phyloP scores from a whole-genome alignment of 805 yeast species.

The Sugiyamaella floridensis region DNA sequence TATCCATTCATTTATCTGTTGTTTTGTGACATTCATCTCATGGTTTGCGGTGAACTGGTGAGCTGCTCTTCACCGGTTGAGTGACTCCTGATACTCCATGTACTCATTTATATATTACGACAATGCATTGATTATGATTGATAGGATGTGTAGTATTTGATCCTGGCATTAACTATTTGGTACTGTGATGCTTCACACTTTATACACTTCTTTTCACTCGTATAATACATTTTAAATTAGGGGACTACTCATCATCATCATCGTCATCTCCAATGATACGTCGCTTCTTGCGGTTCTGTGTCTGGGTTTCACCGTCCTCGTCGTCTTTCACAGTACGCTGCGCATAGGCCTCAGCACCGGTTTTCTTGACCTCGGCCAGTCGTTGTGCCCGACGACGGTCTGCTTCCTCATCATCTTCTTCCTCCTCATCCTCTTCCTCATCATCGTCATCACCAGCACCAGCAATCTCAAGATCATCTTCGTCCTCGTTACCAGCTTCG shows the following conservation, averaged over 20 bases:
- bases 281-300: constrained; percentile 19
- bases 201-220: background rate
- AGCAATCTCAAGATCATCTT: constrained; percentile 25
- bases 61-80: no score
- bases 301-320: constrained; percentile 7
- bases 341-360: constrained; percentile 23
- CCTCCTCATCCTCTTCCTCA: constrained; percentile 26
- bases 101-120: background rate
- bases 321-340: constrained; percentile 2
- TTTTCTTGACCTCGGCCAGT: constrained; percentile 25
- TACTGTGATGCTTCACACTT: no score
- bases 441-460: constrained; percentile 28
- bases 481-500: constrained; percentile 22
- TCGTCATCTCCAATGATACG: constrained; percentile 27
- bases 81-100: no score
- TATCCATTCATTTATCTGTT: no score
- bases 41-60: no score
- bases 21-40: no score
- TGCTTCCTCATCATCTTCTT: constrained; percentile 28
- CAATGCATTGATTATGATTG: background rate
- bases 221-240: background rate
- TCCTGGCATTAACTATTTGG: no score
- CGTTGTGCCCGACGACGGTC: constrained; percentile 29
- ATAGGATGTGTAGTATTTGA: background rate
- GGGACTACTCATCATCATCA: constrained; percentile 16